These are phyloP conservation scores for Xylaria bambusicola DNA, from an alignment of 495 filamentous ascomycete species.

Conservation along the genomic window DNA sequence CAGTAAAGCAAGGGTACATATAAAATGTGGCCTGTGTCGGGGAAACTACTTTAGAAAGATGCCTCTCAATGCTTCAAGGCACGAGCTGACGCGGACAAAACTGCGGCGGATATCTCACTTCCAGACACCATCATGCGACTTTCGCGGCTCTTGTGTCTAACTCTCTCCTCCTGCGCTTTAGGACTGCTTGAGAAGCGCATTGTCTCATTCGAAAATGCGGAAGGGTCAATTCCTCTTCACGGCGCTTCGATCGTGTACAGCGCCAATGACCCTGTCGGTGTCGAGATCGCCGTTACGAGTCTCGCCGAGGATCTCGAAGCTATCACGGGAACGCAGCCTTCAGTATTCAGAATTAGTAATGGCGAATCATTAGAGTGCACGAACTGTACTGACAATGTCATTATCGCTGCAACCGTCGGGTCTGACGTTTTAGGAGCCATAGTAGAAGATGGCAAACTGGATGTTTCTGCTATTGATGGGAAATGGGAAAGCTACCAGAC, in stretches of 20 bases:
- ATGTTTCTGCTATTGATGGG: slow-evolving; percentile 47
- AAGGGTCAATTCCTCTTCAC: slow-evolving; percentile 26
- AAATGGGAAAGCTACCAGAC: slow-evolving; percentile 65
- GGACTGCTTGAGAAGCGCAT: slow-evolving; percentile 29
- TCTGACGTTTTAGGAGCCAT: slow-evolving; percentile 1
- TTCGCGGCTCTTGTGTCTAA: not conserved
- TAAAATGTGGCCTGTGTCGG: not conserved
- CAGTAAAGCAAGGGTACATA: not conserved
- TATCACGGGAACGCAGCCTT: slow-evolving; percentile 45
- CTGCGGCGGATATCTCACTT: not conserved
- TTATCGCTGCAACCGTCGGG: slow-evolving; percentile 6
- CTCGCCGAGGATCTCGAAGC: slow-evolving; percentile 60
- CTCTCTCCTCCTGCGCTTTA: not conserved
- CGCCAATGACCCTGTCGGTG: slow-evolving; percentile 55
- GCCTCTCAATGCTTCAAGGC: not conserved
- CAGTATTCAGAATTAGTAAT: not conserved
- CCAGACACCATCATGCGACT: not conserved
- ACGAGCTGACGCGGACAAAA: not conserved
- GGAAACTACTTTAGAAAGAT: not conserved
- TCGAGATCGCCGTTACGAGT: slow-evolving; percentile 58
- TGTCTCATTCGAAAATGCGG: slow-evolving; percentile 27
- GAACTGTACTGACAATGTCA: not conserved
- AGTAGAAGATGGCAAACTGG: slow-evolving; percentile 35
- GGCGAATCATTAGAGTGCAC: not conserved
- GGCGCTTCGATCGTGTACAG: slow-evolving; percentile 40